A percentile compares a stretch with the other conserved stretches of the same genome.
phyloP scores from a whole-genome alignment of 768 basidiomycete genomes.

The Panus rudis region DNA sequence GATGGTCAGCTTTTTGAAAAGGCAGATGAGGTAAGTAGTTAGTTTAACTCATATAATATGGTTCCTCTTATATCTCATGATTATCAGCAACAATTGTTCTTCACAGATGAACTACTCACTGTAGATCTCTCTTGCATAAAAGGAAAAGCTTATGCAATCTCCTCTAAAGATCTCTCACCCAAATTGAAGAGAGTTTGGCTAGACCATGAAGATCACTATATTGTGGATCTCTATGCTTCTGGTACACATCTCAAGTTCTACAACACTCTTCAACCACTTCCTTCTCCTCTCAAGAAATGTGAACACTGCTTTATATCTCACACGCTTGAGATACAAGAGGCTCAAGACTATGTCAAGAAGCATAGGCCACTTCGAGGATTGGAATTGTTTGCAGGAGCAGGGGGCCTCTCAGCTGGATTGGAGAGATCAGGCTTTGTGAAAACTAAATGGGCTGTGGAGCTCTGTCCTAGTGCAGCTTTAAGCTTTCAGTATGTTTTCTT shows the following conservation, averaged over 20 bases:
- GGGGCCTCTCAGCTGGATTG: slow-evolving; percentile 66
- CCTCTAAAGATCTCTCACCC: slow-evolving; percentile 25
- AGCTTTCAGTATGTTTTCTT: slow-evolving; percentile 47
- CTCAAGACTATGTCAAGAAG: slow-evolving; percentile 28
- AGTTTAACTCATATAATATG: too few species aligned
- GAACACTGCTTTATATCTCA: slow-evolving; percentile 31
- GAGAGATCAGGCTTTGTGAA: slow-evolving; percentile 54
- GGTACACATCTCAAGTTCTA: neutral
- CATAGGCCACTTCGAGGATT: slow-evolving; percentile 47
- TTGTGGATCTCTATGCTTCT: slow-evolving; percentile 32
- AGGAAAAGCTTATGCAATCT: slow-evolving; percentile 45
- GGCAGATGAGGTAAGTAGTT: slow-evolving; percentile 5
- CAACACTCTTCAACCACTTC: neutral
- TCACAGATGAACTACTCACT: slow-evolving; percentile 19
- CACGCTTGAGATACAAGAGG: too few species aligned
- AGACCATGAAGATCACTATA: slow-evolving; percentile 52
- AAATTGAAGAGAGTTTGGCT: slow-evolving; percentile 40
- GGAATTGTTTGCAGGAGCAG: slow-evolving; percentile 71
- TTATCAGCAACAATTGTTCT: slow-evolving; percentile 2
- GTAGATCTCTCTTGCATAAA: slow-evolving; percentile 35
- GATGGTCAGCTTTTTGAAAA: too few species aligned
- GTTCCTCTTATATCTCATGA: too few species aligned
- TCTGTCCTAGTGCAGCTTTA: slow-evolving; percentile 51
- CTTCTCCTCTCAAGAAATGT: slow-evolving; percentile 24
- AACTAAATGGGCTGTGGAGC: slow-evolving; percentile 66